These are phyloP conservation scores for Boletales sp. DNA, from an alignment of 768 basidiomycete genomes.

Conservation along the genomic window DNA sequence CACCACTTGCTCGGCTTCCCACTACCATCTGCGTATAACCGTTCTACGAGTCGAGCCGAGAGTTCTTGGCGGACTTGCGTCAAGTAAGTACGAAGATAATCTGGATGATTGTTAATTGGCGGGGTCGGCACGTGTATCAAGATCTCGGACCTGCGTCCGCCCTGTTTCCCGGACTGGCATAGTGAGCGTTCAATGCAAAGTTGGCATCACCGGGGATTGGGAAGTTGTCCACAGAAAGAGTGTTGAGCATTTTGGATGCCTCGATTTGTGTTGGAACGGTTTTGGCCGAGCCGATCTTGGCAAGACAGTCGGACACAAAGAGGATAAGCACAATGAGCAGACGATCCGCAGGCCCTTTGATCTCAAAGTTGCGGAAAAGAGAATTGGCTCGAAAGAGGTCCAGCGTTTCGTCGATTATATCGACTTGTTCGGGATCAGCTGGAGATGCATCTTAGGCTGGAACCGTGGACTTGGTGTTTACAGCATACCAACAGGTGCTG, in stretches of 20 bases:
- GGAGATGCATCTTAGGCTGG: conserved; percentile 13
- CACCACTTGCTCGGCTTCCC: conserved; percentile 99
- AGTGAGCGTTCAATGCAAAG: conserved; percentile 91
- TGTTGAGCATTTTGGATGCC: conserved; percentile 84
- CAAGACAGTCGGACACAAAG: conserved; percentile 95
- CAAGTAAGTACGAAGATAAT: conserved; percentile 87
- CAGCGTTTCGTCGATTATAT: conserved; percentile 94
- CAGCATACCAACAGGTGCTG: conserved; percentile 72
- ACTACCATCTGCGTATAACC: conserved; percentile 88
- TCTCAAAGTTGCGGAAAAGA: conserved; percentile 99
- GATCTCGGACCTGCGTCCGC: conserved; percentile 71
- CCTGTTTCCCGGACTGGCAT: conserved; percentile 72
- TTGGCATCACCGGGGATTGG: conserved; percentile 94
- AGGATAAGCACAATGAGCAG: conserved; percentile 96
- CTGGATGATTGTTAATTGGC: conserved; percentile 37
- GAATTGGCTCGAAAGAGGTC: conserved; percentile 99
- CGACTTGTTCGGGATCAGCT: conserved; percentile 78
- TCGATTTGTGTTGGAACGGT: conserved; percentile 74
- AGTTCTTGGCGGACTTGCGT: conserved; percentile 92
- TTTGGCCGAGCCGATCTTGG: conserved; percentile 76
- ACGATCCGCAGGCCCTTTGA: conserved; percentile 96
- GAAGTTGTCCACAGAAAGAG: conserved; percentile 90
- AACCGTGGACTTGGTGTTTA: conserved; percentile 3
- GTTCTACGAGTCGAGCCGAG: conserved; percentile 79
- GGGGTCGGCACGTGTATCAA: background rate